Evolutionary conservation across 129 eudicot genomes (phyloP), one percentile per base, ranked within the genome.

Genomic region (Chrysanthemum makinoi): DNA sequence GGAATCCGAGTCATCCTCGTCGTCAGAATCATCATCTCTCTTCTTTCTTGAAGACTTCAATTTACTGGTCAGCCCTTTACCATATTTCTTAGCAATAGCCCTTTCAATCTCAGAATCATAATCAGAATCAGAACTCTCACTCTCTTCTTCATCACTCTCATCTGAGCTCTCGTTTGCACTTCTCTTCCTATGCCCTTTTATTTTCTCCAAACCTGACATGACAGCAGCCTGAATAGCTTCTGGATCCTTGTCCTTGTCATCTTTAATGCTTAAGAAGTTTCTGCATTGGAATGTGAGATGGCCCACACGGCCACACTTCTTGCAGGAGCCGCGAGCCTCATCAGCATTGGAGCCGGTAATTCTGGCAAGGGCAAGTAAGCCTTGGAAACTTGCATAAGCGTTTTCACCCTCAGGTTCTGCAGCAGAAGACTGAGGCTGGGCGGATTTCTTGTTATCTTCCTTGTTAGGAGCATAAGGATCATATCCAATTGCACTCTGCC

Each of bases 401-500:
- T 94, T 94, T 69, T 86, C 97, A 8, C 82, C 79, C 35, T 87
- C 98, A 0, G 91, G 88, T 49, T 82, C 98, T 3, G 84, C 63
- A 3, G 57, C 76, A 13, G 82, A 78, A 43, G 83, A 71, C 55
- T 39, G 46, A 39, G 46, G 46, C 46, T 86, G 87, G 5, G 80
- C 59, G 0, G 83, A 64, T 73, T 81, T 89, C 77, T 89, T 89
- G 68, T 76, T 80, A 24, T 94, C 93, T 24, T 93, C 90, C 70
- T 85, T 89, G 28, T 75, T 80, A n/a, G 98, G 98, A 3, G 98
- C 98, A 47, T 94, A 94, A 43, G 98, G 98, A 67, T 94, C 97
- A 14, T 89, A 90, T 1, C 97, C 96, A 10, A 94, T 94, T 0
- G 98, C 96, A 62, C 91, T 89, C 80, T 94, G 97, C 99, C 99